Evolutionary conservation across 106 monocot genomes (phyloP), one percentile per base, ranked within the genome.

Genomic region (Phalaenopsis aphrodite): DNA sequence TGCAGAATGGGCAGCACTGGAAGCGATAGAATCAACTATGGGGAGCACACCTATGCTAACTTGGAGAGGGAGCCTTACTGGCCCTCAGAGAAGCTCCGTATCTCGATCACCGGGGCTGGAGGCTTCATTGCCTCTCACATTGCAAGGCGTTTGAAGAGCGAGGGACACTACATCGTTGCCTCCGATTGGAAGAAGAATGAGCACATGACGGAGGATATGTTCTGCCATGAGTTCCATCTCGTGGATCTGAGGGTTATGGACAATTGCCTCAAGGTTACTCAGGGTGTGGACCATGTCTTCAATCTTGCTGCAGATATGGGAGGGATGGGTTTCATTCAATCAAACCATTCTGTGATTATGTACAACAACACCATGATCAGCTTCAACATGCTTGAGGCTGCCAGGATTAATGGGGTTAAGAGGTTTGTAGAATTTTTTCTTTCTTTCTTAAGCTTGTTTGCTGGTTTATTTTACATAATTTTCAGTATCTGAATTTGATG

Each of bases 131-230:
- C 86, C 48, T 95, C 95, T 49, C 95, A 95, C 87, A 95, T 93
- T 77, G 95, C 95, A 1, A 83, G 95, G 80, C 88, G 95, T 68
- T 78, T 95, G 84, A 95, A 95, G 82, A 91, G 83, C 5, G 95
- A 95, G 83, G 95, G 95, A 1, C 95, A 95, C 81, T 95, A 95
- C 82, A 85, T 95, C 47, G 91, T 95, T 75, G 95, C 95, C 45
- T 95, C 95, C 24, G 95, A 95, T 80, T 95, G 95, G 95, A 95
- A 95, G 90, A 93, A 92, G 85, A 95, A 95, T 69, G 95, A 95
- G 68, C 95, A 95, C 89, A 95, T 95, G 95, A 87, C 89, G 16
- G 89, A 89, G 72, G 93, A 92, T 77, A 95, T 93, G 95, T 95
- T 95, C 83, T 95, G 95, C 80, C 84, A 95, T 79, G 95, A 95